Base-by-base conservation (phyloP, 805 yeast genomes). In the Babjeviella inositovora region DNA sequence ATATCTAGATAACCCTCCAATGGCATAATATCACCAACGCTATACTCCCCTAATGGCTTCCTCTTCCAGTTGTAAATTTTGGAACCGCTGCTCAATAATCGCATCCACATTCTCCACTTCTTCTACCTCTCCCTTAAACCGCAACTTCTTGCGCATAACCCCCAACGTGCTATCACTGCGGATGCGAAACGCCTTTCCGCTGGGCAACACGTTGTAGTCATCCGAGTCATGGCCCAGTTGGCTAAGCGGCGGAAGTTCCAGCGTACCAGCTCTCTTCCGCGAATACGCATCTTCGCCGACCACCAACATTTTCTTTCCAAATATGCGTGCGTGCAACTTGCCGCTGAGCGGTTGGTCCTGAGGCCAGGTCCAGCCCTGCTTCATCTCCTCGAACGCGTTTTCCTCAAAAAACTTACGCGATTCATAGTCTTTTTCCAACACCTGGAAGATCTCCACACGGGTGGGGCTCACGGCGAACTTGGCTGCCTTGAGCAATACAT, bases 381-480 rank as follows among this genome's bases (percentile, higher is more conserved):
- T 52, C 44, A 90, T 57, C 32, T 84, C 92, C 14, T 56, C 56
- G 37, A 58, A 73, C 0, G 96, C 74, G 19, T 62, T 73, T 14
- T 63, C 45, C 43, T 90, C 97, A 35, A 90, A 59, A 19, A 63
- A 57, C 31, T 65, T 63, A 35, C 90, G 61, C 37, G 85, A 52
- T 8, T 57, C 65, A 10, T 64, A 48, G 37, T 72, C 76, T 37
- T 68, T 67, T 45, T 90, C 98, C 26, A 79, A 57, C 10, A 67
- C 54, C 34, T 77, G 82, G 52, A 82, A 90, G 10, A 67, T 49
- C 28, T 81, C 94, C 6, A 81, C 70, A 34, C 85, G 94, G 1
- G 64, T 65, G 1, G 92, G 82, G 30, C 50, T 42, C 12, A 79
- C 28, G 41, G 66, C 57, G 14, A 53, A 54, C 31, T 70, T 63